phyloP scores from a whole-genome alignment of 2,329 filamentous ascomycete species.

The Xylariales sp. region DNA sequence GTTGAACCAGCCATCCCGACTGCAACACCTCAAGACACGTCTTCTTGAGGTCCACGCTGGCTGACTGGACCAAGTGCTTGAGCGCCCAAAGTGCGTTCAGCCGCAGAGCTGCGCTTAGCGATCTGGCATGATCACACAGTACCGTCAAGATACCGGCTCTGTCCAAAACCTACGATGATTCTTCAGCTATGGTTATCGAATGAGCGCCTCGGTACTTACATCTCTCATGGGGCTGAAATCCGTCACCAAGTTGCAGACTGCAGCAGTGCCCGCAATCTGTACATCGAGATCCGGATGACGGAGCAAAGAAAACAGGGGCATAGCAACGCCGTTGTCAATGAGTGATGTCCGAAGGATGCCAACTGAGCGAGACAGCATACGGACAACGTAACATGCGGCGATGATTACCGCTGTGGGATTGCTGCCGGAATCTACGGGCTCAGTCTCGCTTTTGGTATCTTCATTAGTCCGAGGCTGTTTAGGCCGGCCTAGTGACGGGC shows the following conservation, averaged over 20 bases:
- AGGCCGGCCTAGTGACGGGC: constrained; percentile 48
- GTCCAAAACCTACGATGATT: too few relatives aligned
- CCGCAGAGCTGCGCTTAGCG: constrained; percentile 70
- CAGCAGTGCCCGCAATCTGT: constrained; percentile 78
- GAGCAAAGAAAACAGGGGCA: constrained; percentile 72
- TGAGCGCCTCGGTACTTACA: too few relatives aligned
- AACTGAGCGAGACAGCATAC: constrained; percentile 80
- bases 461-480: constrained; percentile 40
- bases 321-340: constrained; percentile 77
- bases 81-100: constrained; percentile 89
- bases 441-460: constrained; percentile 29
- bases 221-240: constrained; percentile 90
- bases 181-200: too few relatives aligned
- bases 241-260: constrained; percentile 78
- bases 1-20: constrained; percentile 72
- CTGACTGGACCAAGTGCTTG: constrained; percentile 79
- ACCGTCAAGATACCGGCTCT: constrained; percentile 70
- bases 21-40: constrained; percentile 72
- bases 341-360: constrained; percentile 79
- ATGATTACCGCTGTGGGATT: constrained; percentile 77
- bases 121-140: constrained; percentile 80
- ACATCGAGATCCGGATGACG: constrained; percentile 72
- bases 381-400: constrained; percentile 77
- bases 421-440: constrained; percentile 51
- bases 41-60: constrained; percentile 68